Evolutionary conservation across 2,329 filamentous ascomycete species (phyloP).

Genomic region (Clonostachys rhizophaga): DNA sequence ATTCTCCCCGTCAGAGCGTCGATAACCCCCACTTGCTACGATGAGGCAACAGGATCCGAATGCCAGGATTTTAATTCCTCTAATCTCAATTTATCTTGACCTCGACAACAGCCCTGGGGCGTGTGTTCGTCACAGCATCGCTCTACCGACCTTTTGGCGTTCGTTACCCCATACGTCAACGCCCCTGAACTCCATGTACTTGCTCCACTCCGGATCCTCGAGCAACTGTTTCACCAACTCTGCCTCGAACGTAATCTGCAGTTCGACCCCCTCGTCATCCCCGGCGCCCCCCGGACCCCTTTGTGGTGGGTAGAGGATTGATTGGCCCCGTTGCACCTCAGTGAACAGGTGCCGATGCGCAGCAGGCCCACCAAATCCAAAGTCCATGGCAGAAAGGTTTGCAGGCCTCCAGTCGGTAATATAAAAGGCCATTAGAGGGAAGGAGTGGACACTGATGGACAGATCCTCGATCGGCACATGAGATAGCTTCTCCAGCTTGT

Average conservation of each 20-base stretch:
- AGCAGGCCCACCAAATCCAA: conserved; percentile 25
- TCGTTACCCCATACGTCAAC: conserved; percentile 14
- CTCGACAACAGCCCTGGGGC: background rate
- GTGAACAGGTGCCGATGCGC: conserved; percentile 24
- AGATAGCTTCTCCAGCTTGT: conserved; percentile 18
- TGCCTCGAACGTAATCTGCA: conserved; percentile 24
- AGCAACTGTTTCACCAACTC: conserved; percentile 17
- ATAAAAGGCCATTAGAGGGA: conserved; percentile 25
- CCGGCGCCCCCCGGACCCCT: conserved; percentile 7
- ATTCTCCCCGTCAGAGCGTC: too few relatives aligned
- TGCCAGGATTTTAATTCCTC: too few relatives aligned
- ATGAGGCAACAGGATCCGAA: too few relatives aligned
- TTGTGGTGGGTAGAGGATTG: conserved; percentile 22
- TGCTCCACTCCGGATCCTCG: conserved; percentile 24
- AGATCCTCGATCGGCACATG: conserved; percentile 24
- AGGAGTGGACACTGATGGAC: conserved; percentile 23
- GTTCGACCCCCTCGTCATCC: conserved; percentile 26
- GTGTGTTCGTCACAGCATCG: background rate
- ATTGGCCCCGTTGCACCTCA: conserved; percentile 14
- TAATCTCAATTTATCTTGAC: background rate
- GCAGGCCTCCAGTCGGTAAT: conserved; percentile 27
- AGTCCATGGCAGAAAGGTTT: conserved; percentile 17
- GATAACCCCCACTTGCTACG: too few relatives aligned
- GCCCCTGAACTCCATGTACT: conserved; percentile 29
- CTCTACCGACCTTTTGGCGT: background rate